These are phyloP conservation scores for Cyclotella atomus DNA, from an alignment of 108 stramenopile species.

Conservation along the genomic window DNA sequence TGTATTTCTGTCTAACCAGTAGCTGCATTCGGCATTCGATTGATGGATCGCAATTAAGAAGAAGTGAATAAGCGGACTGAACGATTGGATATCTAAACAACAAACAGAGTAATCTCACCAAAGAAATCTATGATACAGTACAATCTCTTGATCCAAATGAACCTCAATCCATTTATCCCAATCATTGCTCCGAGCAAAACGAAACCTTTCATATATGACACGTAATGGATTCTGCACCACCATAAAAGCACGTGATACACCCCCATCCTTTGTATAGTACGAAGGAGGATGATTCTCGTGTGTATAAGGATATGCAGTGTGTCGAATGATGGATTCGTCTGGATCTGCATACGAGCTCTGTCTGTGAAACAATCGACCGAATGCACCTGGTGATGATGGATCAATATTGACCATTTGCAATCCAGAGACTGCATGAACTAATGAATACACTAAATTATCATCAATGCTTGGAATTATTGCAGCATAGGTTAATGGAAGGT, in stretches of 20 bases:
- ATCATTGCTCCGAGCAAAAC: not conserved
- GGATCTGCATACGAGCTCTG: not conserved
- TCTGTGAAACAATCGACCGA: not conserved
- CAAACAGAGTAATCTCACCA: constrained; percentile 1
- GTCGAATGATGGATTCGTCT: not conserved
- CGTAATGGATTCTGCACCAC: not conserved
- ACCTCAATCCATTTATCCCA: not conserved
- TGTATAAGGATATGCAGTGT: not conserved
- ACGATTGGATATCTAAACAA: no score
- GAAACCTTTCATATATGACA: not conserved
- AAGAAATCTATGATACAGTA: constrained; percentile 1
- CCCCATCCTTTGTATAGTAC: not conserved
- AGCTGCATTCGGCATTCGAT: no score
- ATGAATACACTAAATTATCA: not conserved
- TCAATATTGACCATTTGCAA: constrained; percentile 2
- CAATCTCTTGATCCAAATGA: not conserved
- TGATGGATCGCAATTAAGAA: no score
- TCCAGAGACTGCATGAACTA: not conserved
- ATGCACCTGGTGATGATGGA: no score
- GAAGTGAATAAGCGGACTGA: no score
- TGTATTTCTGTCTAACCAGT: constrained; percentile 8
- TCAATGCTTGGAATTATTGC: not conserved
- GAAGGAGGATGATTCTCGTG: not conserved
- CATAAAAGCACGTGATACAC: constrained; percentile 3
- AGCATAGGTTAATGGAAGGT: not conserved